Evolutionary conservation across 163 green algal species (phyloP).

Genomic region (Coccomyxa subellipsoidea): DNA sequence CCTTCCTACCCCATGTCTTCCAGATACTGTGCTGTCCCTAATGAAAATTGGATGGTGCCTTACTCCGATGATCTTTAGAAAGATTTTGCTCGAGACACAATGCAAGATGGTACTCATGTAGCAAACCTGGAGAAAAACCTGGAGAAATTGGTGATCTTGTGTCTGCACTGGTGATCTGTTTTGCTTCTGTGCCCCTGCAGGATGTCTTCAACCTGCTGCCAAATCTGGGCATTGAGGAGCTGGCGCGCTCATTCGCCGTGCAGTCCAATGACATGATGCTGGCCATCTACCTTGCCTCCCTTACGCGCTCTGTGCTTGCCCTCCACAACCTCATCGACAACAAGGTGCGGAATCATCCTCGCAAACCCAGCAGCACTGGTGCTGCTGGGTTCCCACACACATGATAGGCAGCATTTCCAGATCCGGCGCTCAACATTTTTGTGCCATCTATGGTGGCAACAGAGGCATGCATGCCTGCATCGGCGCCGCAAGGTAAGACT

Average conservation of each 20-base stretch:
- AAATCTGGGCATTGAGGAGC: slow-evolving; percentile 87
- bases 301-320: slow-evolving; percentile 85
- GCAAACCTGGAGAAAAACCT: too few relatives aligned
- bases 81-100: too few relatives aligned
- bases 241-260: slow-evolving; percentile 65
- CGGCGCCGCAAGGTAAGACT: too few relatives aligned
- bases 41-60: too few relatives aligned
- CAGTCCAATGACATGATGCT: slow-evolving; percentile 99
- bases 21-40: too few relatives aligned
- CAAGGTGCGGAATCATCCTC: too few relatives aligned
- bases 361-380: background rate
- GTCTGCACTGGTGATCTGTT: too few relatives aligned
- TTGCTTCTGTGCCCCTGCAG: too few relatives aligned
- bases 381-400: background rate
- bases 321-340: slow-evolving; percentile 99
- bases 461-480: background rate
- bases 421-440: background rate
- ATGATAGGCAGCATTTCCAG: background rate
- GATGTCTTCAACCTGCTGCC: slow-evolving; percentile 94
- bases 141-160: too few relatives aligned
- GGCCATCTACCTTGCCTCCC: slow-evolving; percentile 87
- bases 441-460: background rate
- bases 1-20: too few relatives aligned
- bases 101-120: too few relatives aligned
- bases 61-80: too few relatives aligned